These are phyloP conservation scores for Marasmius sp. DNA, from an alignment of 1,284 basidiomycete genomes.

Conservation along the genomic window DNA sequence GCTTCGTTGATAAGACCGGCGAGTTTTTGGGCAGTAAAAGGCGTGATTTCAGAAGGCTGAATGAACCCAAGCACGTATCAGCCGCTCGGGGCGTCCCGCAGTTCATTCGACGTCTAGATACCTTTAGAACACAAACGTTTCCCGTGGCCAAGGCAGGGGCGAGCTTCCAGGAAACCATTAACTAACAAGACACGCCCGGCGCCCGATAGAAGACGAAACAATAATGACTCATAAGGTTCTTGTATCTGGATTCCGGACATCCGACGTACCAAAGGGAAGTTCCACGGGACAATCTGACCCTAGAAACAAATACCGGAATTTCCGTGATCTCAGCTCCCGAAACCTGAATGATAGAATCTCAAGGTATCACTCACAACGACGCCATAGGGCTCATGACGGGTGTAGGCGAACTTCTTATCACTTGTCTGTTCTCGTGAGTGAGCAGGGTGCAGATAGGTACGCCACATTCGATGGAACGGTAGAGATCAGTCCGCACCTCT, in stretches of 20 bases:
- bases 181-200: neutral
- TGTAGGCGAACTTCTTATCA: slow-evolving; percentile 68
- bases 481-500: slow-evolving; percentile 31
- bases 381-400: slow-evolving; percentile 88
- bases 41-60: slow-evolving; percentile 73
- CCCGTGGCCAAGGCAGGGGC: slow-evolving; percentile 83
- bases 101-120: slow-evolving; percentile 3
- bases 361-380: slow-evolving; percentile 47
- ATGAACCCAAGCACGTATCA: no score
- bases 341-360: neutral
- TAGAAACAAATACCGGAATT: neutral
- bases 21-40: slow-evolving; percentile 54
- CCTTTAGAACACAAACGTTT: slow-evolving; percentile 77
- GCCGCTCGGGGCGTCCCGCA: no score
- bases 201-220: no score
- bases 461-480: neutral
- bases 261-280: slow-evolving; percentile 34
- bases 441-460: neutral
- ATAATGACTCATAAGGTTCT: neutral
- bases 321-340: neutral
- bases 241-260: no score
- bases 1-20: slow-evolving; percentile 40
- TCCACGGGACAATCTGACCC: slow-evolving; percentile 76
- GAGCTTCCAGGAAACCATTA: slow-evolving; percentile 77
- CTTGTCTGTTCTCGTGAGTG: slow-evolving; percentile 40